These are phyloP conservation scores for Trichosporon inkin DNA, from an alignment of 1,284 basidiomycete genomes.

Conservation along the genomic window DNA sequence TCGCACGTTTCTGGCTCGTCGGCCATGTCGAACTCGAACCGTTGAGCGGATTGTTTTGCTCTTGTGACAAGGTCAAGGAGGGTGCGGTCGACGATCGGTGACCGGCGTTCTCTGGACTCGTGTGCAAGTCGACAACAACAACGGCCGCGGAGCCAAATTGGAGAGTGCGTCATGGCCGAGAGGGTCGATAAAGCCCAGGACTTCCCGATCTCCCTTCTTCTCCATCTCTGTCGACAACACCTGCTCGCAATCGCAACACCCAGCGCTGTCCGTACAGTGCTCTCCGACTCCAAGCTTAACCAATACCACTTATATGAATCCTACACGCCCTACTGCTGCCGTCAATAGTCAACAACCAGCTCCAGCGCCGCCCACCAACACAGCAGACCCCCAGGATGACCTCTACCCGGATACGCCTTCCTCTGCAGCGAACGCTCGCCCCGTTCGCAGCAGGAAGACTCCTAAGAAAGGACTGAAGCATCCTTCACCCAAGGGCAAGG, in stretches of 20 bases:
- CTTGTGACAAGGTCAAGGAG: constrained; percentile 6
- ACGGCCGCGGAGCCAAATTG: constrained; percentile 2
- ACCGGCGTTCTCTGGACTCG: background rate
- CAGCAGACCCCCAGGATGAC: constrained; percentile 9
- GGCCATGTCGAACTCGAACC: constrained; percentile 3
- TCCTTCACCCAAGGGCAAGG: constrained; percentile 14
- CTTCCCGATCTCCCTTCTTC: background rate
- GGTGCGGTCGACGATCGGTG: constrained; percentile 1
- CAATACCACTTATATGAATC: constrained; percentile 12
- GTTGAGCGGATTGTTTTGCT: background rate
- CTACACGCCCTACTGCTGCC: constrained; percentile 8
- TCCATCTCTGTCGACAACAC: background rate
- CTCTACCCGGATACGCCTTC: constrained; percentile 14
- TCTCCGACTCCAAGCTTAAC: background rate
- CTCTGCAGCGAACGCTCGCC: constrained; percentile 17
- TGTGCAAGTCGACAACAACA: constrained; percentile 7
- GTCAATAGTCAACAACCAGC: constrained; percentile 11
- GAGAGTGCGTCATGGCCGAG: background rate
- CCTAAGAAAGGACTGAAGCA: constrained; percentile 18
- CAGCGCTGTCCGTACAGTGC: constrained; percentile 5
- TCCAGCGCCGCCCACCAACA: background rate
- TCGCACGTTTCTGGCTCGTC: constrained; percentile 27
- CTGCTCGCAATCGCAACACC: background rate
- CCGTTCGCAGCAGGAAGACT: constrained; percentile 16
- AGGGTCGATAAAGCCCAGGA: background rate